Evolutionary conservation across 2,329 filamentous ascomycete genomes (phyloP).

Genomic region (Escovopsis sp.): DNA sequence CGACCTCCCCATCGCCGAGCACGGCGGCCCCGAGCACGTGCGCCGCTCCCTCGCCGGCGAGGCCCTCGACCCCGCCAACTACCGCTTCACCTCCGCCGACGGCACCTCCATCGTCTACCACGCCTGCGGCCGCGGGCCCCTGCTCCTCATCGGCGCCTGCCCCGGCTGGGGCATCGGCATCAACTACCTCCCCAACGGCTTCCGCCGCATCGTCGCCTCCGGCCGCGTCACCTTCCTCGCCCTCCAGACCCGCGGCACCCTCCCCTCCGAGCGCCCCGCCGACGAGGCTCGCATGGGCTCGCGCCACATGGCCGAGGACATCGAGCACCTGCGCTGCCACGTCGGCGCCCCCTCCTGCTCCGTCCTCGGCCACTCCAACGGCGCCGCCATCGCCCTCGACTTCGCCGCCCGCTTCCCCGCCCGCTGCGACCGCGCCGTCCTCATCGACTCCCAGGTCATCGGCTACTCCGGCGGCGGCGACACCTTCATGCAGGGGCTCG

Average conservation of each 20-base stretch:
- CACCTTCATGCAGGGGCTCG: background rate
- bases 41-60: background rate
- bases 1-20: background rate
- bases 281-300: constrained; percentile 1
- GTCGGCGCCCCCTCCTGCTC: background rate
- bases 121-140: constrained; percentile 1
- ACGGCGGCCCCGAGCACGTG: constrained; percentile 1
- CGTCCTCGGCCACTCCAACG: constrained; percentile 3
- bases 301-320: constrained; percentile 2
- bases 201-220: background rate
- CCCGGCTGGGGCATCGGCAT: constrained; percentile 3
- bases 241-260: constrained; percentile 1
- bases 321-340: background rate
- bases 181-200: constrained; percentile 2
- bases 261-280: background rate
- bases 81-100: background rate
- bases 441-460: background rate
- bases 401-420: background rate
- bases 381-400: constrained; percentile 1
- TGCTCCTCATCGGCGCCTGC: background rate
- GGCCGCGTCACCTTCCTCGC: background rate
- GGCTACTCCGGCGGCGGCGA: background rate
- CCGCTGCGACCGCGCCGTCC: constrained; percentile 1
- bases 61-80: background rate
- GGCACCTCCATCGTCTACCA: constrained; percentile 2